Evolutionary conservation across 495 filamentous ascomycete species (phyloP), one percentile per base, ranked within the genome.

Genomic region (Penicillium soppii): DNA sequence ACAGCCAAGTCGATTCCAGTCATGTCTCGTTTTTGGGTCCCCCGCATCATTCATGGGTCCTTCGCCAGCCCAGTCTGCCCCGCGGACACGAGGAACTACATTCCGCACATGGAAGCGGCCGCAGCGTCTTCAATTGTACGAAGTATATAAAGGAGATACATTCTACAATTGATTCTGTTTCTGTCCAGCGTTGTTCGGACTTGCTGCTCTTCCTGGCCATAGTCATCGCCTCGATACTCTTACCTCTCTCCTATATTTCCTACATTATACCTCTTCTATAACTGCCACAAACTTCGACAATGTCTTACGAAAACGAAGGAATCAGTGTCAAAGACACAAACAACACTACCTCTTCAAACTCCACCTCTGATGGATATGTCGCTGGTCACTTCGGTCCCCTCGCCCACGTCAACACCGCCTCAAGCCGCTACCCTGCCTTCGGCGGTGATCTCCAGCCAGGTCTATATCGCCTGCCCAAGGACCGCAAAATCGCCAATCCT

Each of bases 361-460:
- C 36, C 7, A 49, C 9, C 2, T n/a, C n/a, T n/a, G 47, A 49
- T 0, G 47, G 41, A 16, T 44, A 23, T 21, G 19, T 40, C 20
- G 44, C 15, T 29, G 22, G 26, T 36, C 25, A 65, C 29, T 68
- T 65, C 30, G 65, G 72, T 62, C 86, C 88, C 10, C 79, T 90
- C 27, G 80, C 80, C 12, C 81, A 85, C 61, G 65, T 79, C 55
- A 82, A 84, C 67, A 79, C 82, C 10, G 77, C 75, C 46, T 76
- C 81, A 41, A 81, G 75, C 9, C 70, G 75, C n/a, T 66, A 88
- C 35, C 85, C 88, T 32, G 86, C 91, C 67, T 95, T 94, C 65
- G 91, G 88, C 50, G 91, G 90, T 72, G 88, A 90, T 53, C 87
- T 92, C 71, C 91, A 96, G 66, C 91, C 91, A 5, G 91, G 89